Evolutionary conservation across 208 protist species (phyloP), one percentile per base, ranked within the genome.

Genomic region (Trypanosoma theileri): DNA sequence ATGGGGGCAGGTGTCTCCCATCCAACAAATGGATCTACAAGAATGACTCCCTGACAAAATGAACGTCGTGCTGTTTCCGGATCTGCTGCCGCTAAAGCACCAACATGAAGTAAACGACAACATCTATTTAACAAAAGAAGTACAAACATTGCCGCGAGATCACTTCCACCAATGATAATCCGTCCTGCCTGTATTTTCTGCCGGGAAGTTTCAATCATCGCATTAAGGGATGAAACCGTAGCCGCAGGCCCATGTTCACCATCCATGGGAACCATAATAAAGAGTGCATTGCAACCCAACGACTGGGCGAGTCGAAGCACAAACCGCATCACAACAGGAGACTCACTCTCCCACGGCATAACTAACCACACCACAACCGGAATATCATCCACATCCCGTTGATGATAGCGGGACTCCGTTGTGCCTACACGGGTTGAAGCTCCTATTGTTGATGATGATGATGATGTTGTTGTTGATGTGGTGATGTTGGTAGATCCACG

Each of bases 21-120:
- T 4, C 65, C 65, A 9, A 70, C 65, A 56, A 70, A 70, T 1
- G 65, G 65, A 45, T 70, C 65, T 9, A 70, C 56, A n/a, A 70
- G 65, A 60, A 70, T 55, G 9, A 70, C 46, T n/a, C 65, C 65
- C 31, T 62, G 53, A 51, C 65, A 70, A 26, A 62, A 46, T 12
- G 65, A 53, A 19, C 61, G 24, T 12, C 61, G 28, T 35, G 61
- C 61, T 16, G 48, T 41, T 22, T 22, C 46, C 31, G 61, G 28
- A 13, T 58, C 51, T 26, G 65, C 65, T 11, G 65, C 65, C 3
- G 54, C 65, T n/a, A 52, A 56, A 4, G 65, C 54, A 17, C 56
- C 65, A 3, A 44, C 35, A 3, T 58, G 51, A 16, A 67, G 51
- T 19, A 45, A 28, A 50, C 46, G 61, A 48, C 35, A 67, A 9